These are phyloP conservation scores for Fimicolochytrium jonesii DNA, from an alignment of 192 early-diverging fungal species.

Conservation along the genomic window DNA sequence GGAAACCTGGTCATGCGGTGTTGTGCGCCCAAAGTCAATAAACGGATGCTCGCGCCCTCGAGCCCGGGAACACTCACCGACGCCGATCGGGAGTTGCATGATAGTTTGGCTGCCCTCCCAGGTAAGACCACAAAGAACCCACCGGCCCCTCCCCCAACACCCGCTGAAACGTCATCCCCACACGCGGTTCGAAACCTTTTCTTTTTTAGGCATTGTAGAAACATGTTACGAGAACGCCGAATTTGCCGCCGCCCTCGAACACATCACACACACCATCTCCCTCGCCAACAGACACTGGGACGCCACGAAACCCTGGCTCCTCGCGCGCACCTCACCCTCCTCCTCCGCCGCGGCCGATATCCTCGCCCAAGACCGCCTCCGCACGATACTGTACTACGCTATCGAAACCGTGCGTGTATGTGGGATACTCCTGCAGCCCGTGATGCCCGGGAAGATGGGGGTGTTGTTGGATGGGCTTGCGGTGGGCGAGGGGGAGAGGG, in stretches of 20 bases:
- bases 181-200: too few relatives aligned
- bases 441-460: constrained; percentile 76
- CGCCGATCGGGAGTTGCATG: constrained; percentile 21
- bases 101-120: too few relatives aligned
- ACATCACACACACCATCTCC: too few relatives aligned
- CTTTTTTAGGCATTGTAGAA: background rate
- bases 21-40: constrained; percentile 54
- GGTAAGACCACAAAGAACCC: too few relatives aligned
- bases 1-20: constrained; percentile 78
- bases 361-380: constrained; percentile 40
- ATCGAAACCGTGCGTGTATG: constrained; percentile 72
- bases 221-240: background rate
- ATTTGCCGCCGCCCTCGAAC: too few relatives aligned
- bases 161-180: too few relatives aligned
- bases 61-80: background rate
- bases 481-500: constrained; percentile 51
- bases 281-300: constrained; percentile 74
- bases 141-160: too few relatives aligned
- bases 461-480: constrained; percentile 64
- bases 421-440: constrained; percentile 71
- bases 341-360: too few relatives aligned
- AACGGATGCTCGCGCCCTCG: constrained; percentile 36
- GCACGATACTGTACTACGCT: constrained; percentile 66
- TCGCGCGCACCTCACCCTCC: constrained; percentile 21
- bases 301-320: constrained; percentile 77